Percentiles rank a stretch among this genome's conserved stretches.
phyloP scores from a whole-genome alignment of 768 basidiomycete species.

The Lentinula raphanica region DNA sequence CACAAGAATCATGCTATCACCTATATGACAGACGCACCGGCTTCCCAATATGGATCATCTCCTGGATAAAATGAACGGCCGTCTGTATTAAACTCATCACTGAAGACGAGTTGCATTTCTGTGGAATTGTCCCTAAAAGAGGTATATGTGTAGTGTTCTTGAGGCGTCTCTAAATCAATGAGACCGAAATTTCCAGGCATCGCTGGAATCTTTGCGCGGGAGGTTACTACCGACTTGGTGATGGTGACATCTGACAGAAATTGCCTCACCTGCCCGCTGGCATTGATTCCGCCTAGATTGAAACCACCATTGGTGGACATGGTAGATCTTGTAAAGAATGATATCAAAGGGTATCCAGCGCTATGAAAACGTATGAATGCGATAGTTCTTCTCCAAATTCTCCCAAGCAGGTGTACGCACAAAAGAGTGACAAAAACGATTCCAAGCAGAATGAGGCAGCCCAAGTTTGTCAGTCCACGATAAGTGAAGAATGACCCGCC shows the following conservation, averaged over 20 bases:
- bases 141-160: conserved; percentile 43
- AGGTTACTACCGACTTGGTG: not conserved
- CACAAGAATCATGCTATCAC: not conserved
- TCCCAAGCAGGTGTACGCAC: conserved; percentile 29
- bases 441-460: conserved; percentile 56
- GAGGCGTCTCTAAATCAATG: conserved; percentile 75
- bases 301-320: conserved; percentile 45
- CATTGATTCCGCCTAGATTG: conserved; percentile 74
- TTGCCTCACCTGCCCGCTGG: conserved; percentile 56
- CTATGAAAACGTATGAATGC: conserved; percentile 26
- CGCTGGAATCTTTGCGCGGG: conserved; percentile 40
- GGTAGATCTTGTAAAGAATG: conserved; percentile 43
- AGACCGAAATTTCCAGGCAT: conserved; percentile 63
- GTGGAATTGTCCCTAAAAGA: conserved; percentile 50
- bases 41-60: conserved; percentile 90
- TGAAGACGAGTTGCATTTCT: conserved; percentile 69
- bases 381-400: not conserved
- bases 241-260: not conserved
- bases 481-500: conserved; percentile 64
- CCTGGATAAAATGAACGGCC: conserved; percentile 82
- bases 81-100: conserved; percentile 82
- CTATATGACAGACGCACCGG: conserved; percentile 18
- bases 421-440: conserved; percentile 54
- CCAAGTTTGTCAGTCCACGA: conserved; percentile 68
- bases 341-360: conserved; percentile 59